phyloP scores from a whole-genome alignment of 257 asterid genomes.

The Sherardia arvensis region DNA sequence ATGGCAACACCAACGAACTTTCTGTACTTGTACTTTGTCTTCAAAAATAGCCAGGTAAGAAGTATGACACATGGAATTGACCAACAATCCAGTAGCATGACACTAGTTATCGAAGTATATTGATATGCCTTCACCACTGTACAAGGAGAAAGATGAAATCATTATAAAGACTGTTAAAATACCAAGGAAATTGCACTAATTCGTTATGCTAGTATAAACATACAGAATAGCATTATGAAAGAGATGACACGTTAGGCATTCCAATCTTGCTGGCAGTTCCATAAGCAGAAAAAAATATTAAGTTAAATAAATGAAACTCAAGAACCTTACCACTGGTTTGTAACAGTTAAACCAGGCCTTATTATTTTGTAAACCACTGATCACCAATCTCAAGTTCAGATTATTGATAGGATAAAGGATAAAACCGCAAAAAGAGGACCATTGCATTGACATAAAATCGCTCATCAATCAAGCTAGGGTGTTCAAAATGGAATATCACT shows the following conservation, averaged over 20 bases:
- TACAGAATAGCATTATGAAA: not conserved
- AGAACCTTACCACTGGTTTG: not conserved
- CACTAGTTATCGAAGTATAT: slow-evolving; percentile 86
- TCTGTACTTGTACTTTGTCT: slow-evolving; percentile 57
- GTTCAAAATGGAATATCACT: not conserved
- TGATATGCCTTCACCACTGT: slow-evolving; percentile 96
- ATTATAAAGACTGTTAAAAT: not conserved
- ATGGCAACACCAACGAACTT: slow-evolving; percentile 58
- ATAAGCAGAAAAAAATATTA: not conserved
- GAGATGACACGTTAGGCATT: not conserved
- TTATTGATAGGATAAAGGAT: not conserved
- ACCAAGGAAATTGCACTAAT: not conserved
- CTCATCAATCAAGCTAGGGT: not conserved
- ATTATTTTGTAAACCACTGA: not conserved
- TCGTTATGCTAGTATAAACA: not conserved
- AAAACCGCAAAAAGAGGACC: not conserved
- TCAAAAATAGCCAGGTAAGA: slow-evolving; percentile 77
- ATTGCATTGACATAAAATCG: not conserved
- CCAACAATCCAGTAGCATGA: slow-evolving; percentile 97
- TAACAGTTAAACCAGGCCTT: not conserved
- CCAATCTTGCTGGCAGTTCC: not conserved
- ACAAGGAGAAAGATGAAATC: slow-evolving; percentile 6
- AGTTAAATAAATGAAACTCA: no score
- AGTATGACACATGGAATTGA: slow-evolving; percentile 84
- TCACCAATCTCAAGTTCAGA: not conserved